Base-by-base conservation (phyloP, 2,329 filamentous ascomycete genomes). In the Leptosphaerulina australis region DNA sequence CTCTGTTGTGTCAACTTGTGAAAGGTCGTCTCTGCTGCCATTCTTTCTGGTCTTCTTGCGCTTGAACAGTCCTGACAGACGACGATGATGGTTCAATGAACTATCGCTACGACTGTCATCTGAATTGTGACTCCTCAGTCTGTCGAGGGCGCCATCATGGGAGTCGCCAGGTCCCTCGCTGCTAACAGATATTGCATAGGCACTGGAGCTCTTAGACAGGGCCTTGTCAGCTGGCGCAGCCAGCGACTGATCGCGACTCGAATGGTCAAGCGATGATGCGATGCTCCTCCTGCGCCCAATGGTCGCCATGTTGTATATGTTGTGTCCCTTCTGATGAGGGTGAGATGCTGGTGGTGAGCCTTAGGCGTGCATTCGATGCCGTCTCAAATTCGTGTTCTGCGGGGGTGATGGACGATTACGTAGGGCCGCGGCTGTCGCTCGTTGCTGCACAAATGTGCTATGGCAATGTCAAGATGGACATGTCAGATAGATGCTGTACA, bases 41-140 rank as follows among this genome's bases (percentile, higher is more conserved):
- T 61, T 62, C 50, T 66, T 65, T 34, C 62, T 64, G 50, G 66
- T 62, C 34, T 66, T 67, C 59, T 79, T 76, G 57, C 77, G 78
- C 49, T 77, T 76, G 64, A 83, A 75, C 47, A 84, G 68, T 57
- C 79, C 81, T 9, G 81, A 79, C 55, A 85, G 75, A 44, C 79
- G 77, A 58, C 73, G 77, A 51, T 59, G 63, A 43, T 67, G 64
- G 24, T 64, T 64, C 21, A 75, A 64, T 26, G 66, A 77, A 37
- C 71, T 71, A 62, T 74, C 73, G 59, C 72, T 74, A 52, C 63
- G 62, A 30, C 59, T 63, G 44, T 74, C 73, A 34, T 77, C 76
- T n/a, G 74, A 75, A 41, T 60, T 61, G 40, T 74, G 68, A 25
- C 70, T 69, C 50, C 65, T 73, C 50, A 74, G 64, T 56, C 66